Conservation (phyloP, 169 alveolate species). For the Neospora caninum region DNA sequence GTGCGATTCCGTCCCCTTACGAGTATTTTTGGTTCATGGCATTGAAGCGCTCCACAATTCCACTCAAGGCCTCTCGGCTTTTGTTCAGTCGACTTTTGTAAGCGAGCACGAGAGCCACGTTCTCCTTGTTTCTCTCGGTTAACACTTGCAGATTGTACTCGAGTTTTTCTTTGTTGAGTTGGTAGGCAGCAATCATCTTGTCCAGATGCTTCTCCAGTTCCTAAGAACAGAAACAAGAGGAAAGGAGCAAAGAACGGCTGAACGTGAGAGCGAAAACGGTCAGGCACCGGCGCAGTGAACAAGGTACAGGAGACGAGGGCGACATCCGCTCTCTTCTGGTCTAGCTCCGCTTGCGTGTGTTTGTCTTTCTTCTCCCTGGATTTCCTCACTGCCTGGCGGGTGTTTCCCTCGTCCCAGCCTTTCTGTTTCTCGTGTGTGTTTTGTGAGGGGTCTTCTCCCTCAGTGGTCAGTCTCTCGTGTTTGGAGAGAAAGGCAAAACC, state of each 20-base stretch:
- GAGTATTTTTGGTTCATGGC: slow-evolving; percentile 45
- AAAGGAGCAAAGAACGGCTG: background rate
- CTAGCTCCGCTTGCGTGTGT: too few relatives aligned
- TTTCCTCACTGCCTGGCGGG: too few relatives aligned
- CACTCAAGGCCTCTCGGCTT: slow-evolving; percentile 52
- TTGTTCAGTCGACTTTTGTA: slow-evolving; percentile 67
- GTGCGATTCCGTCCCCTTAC: background rate
- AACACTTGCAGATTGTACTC: slow-evolving; percentile 73
- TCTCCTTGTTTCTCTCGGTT: slow-evolving; percentile 70
- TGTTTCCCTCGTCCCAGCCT: too few relatives aligned
- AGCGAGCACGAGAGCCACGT: slow-evolving; percentile 56
- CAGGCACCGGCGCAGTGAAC: background rate
- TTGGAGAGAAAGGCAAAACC: background rate
- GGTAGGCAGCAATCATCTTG: slow-evolving; percentile 71
- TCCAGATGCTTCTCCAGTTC: slow-evolving; percentile 74
- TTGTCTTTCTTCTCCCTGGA: too few relatives aligned
- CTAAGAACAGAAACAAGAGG: slow-evolving; percentile 32
- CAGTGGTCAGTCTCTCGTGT: background rate
- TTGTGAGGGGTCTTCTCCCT: background rate
- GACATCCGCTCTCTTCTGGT: too few relatives aligned
- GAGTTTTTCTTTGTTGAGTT: slow-evolving; percentile 70
- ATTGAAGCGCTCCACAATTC: background rate
- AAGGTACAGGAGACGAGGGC: background rate
- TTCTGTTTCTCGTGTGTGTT: background rate
- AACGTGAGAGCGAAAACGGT: background rate